Conservation (phyloP, 176 grass and related monocot species). For the Saccharum spontaneum region DNA sequence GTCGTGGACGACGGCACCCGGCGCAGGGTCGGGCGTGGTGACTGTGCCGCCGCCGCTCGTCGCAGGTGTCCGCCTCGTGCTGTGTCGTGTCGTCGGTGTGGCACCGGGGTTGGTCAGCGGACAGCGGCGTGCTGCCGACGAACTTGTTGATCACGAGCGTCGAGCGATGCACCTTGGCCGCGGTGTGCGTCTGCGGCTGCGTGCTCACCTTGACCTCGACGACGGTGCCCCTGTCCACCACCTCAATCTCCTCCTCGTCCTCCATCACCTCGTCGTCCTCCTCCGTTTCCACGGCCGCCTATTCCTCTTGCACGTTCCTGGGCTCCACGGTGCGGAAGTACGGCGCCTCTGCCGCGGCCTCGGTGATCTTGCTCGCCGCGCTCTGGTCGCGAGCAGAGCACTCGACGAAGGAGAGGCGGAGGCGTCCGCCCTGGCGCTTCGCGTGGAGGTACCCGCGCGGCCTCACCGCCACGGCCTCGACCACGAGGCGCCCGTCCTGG, state of each 20-base stretch:
- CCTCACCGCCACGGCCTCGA: slow-evolving; percentile 65
- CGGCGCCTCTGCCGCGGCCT: neutral
- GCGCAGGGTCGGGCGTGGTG: slow-evolving; percentile 24
- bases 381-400: slow-evolving; percentile 34
- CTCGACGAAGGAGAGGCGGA: slow-evolving; percentile 82
- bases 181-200: slow-evolving; percentile 54
- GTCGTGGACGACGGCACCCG: slow-evolving; percentile 62
- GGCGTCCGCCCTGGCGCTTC: slow-evolving; percentile 60
- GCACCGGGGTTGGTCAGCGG: neutral
- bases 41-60: neutral
- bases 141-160: slow-evolving; percentile 98
- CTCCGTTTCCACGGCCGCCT: slow-evolving; percentile 33
- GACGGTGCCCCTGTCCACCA: slow-evolving; percentile 86
- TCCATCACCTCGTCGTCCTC: slow-evolving; percentile 44
- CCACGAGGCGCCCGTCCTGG: slow-evolving; percentile 68
- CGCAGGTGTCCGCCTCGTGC: neutral
- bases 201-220: slow-evolving; percentile 96
- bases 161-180: slow-evolving; percentile 69
- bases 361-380: neutral
- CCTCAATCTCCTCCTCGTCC: slow-evolving; percentile 84
- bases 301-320: slow-evolving; percentile 25
- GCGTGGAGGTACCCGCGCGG: slow-evolving; percentile 87
- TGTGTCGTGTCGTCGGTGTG: slow-evolving; percentile 5
- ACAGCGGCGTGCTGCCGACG: slow-evolving; percentile 73
- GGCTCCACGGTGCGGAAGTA: slow-evolving; percentile 29